These are phyloP conservation scores for Penicillium pancosmium DNA, from an alignment of 495 filamentous ascomycete genomes.

Conservation along the genomic window DNA sequence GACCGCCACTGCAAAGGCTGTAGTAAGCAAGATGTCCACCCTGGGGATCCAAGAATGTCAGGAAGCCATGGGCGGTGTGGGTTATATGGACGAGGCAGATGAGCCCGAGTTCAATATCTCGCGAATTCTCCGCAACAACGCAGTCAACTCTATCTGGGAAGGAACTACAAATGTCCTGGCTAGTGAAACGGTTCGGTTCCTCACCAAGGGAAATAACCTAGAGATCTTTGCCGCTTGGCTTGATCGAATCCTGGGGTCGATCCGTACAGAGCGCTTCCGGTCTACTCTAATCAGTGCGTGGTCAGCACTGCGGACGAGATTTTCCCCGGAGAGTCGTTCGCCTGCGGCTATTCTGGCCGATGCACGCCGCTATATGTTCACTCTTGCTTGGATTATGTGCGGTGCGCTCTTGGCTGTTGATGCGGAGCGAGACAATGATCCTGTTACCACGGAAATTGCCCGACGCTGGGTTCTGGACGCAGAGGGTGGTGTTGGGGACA, in stretches of 20 bases:
- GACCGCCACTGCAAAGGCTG: constrained; percentile 67
- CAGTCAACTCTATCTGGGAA: constrained; percentile 73
- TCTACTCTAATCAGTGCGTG: constrained; percentile 23
- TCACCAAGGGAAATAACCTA: constrained; percentile 48
- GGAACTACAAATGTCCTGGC: constrained; percentile 73
- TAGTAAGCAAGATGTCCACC: constrained; percentile 57
- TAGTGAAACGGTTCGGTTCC: constrained; percentile 60
- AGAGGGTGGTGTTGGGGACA: constrained; percentile 35
- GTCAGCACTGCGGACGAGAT: constrained; percentile 19
- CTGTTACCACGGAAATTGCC: constrained; percentile 32
- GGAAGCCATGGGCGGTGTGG: constrained; percentile 74
- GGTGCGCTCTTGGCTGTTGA: constrained; percentile 35
- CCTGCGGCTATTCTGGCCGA: constrained; percentile 30
- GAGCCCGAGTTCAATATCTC: constrained; percentile 63
- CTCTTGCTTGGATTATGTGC: constrained; percentile 36
- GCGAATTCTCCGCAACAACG: constrained; percentile 64
- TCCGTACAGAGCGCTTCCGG: constrained; percentile 13
- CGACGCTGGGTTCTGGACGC: constrained; percentile 36
- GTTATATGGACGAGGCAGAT: constrained; percentile 62
- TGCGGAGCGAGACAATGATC: constrained; percentile 34
- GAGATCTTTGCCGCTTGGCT: constrained; percentile 46
- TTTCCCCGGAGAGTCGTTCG: constrained; percentile 10
- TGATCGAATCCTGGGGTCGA: constrained; percentile 36
- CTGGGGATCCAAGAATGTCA: constrained; percentile 64
- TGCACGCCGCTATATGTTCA: constrained; percentile 41